Conservation (phyloP, 306 rosid genomes). For the Begonia masoniana region DNA sequence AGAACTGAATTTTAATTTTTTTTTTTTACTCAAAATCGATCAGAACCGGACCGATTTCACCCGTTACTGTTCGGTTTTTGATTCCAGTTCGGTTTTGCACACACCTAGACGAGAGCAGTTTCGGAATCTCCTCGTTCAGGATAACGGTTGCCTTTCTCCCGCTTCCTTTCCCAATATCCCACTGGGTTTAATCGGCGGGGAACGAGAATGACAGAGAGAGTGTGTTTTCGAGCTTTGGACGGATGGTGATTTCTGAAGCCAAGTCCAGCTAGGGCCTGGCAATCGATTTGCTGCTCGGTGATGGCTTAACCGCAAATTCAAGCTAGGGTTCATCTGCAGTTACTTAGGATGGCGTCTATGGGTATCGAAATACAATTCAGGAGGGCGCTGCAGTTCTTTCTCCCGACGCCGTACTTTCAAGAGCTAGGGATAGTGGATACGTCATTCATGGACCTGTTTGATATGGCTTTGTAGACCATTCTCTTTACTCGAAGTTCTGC, state of each 20-base stretch:
- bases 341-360: constrained; percentile 64
- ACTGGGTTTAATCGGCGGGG: neutral
- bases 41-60: too few species aligned
- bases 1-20: too few species aligned
- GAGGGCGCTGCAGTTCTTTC: constrained; percentile 91
- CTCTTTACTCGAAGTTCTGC: constrained; percentile 77
- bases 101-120: too few species aligned
- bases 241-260: constrained; percentile 40
- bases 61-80: too few species aligned
- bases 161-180: too few species aligned
- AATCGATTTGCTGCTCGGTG: constrained; percentile 18
- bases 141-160: too few species aligned
- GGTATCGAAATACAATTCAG: constrained; percentile 94
- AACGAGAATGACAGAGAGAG: neutral
- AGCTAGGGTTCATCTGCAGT: constrained; percentile 31
- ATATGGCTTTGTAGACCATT: constrained; percentile 92
- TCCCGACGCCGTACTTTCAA: constrained; percentile 81
- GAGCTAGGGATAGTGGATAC: constrained; percentile 58
- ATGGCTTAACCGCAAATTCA: constrained; percentile 16
- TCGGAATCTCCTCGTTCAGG: too few species aligned
- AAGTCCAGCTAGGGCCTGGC: constrained; percentile 24
- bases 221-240: neutral
- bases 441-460: constrained; percentile 87
- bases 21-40: too few species aligned
- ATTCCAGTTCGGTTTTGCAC: too few species aligned